Evolutionary conservation across 768 basidiomycete genomes (phyloP), one percentile per base, ranked within the genome.

Genomic region (Erythrobasidium yunnanense): DNA sequence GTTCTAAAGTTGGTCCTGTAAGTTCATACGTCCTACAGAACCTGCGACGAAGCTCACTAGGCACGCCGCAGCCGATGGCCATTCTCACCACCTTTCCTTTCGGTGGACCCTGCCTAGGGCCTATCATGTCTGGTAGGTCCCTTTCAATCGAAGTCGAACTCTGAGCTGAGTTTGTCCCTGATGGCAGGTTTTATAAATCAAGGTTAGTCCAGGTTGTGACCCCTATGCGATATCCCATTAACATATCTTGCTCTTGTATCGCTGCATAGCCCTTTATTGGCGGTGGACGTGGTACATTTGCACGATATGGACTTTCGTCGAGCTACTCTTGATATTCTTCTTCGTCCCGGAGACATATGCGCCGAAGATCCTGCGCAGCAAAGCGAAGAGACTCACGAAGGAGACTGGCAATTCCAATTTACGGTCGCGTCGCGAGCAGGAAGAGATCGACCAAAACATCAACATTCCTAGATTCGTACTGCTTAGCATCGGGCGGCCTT

Each of bases 161-260:
- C n/a, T n/a, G n/a, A n/a, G n/a, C n/a, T n/a, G n/a, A n/a, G n/a
- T n/a, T n/a, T n/a, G n/a, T n/a, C n/a, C n/a, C n/a, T n/a, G n/a
- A n/a, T n/a, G n/a, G n/a, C n/a, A n/a, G 81, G 85, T 20, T 87
- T 87, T 74, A 85, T 88, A 71, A 87, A 86, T 71, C n/a, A n/a
- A n/a, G n/a, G n/a, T n/a, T n/a, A n/a, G n/a, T n/a, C n/a, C n/a
- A n/a, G n/a, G n/a, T n/a, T n/a, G n/a, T n/a, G n/a, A n/a, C n/a
- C n/a, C n/a, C n/a, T n/a, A n/a, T n/a, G n/a, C n/a, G n/a, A n/a
- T n/a, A n/a, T n/a, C n/a, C n/a, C n/a, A n/a, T n/a, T n/a, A n/a
- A n/a, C n/a, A n/a, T n/a, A n/a, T n/a, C n/a, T n/a, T n/a, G n/a
- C n/a, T n/a, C n/a, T n/a, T n/a, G n/a, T n/a, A n/a, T n/a, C n/a